These are phyloP conservation scores for Eutypella sp. DNA, from an alignment of 2,329 filamentous ascomycete species.

Conservation along the genomic window DNA sequence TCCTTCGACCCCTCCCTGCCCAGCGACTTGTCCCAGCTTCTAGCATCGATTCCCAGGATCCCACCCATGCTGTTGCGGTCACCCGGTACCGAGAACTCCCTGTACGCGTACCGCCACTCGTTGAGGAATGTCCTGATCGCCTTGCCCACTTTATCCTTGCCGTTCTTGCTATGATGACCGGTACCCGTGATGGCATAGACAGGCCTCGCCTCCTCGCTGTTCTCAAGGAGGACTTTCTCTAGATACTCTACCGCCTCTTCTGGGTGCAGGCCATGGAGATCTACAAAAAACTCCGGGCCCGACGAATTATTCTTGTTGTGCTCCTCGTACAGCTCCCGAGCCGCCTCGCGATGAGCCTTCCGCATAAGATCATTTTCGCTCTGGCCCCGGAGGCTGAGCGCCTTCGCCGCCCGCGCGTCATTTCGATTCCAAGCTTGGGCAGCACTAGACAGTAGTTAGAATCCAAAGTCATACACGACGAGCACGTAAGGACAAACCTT, in stretches of 20 bases:
- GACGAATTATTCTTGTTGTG: slow-evolving; percentile 66
- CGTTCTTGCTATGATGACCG: slow-evolving; percentile 96
- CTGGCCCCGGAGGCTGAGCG: slow-evolving; percentile 86
- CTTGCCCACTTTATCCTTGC: slow-evolving; percentile 97
- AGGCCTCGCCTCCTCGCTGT: slow-evolving; percentile 65
- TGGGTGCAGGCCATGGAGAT: slow-evolving; percentile 96
- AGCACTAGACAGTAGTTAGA: slow-evolving; percentile 52
- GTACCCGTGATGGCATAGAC: slow-evolving; percentile 97
- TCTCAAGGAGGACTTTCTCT: slow-evolving; percentile 80
- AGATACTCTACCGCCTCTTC: slow-evolving; percentile 96
- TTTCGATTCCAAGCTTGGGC: slow-evolving; percentile 99
- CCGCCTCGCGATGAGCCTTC: slow-evolving; percentile 92
- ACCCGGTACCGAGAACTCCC: slow-evolving; percentile 94
- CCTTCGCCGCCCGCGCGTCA: slow-evolving; percentile 92
- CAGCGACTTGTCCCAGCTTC: slow-evolving; percentile 62
- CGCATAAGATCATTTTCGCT: slow-evolving; percentile 97
- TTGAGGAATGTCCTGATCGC: slow-evolving; percentile 86
- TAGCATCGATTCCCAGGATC: slow-evolving; percentile 62
- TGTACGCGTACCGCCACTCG: slow-evolving; percentile 92
- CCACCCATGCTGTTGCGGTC: slow-evolving; percentile 80
- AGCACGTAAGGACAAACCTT: slow-evolving; percentile 52
- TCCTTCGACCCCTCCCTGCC: slow-evolving; percentile 39
- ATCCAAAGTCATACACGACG: not conserved
- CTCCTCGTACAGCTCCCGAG: slow-evolving; percentile 86
- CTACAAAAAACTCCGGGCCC: slow-evolving; percentile 78